These are phyloP conservation scores for Septoria linicola DNA, from an alignment of 2,329 filamentous ascomycete genomes.

Conservation along the genomic window DNA sequence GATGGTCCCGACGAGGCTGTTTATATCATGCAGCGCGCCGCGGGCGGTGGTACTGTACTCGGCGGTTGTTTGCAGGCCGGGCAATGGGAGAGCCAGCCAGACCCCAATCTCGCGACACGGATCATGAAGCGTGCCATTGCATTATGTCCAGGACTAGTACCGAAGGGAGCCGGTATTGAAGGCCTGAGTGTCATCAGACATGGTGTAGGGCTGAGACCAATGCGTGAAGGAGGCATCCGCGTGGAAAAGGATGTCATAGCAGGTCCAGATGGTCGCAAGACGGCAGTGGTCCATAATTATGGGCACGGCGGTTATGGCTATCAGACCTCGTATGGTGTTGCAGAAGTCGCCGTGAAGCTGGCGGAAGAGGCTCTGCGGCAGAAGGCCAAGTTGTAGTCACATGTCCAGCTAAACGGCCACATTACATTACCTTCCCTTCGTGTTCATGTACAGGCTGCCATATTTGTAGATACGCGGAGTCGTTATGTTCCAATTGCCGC, in stretches of 20 bases:
- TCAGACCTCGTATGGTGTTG: constrained; percentile 48
- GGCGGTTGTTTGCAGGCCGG: constrained; percentile 81
- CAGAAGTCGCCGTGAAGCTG: constrained; percentile 43
- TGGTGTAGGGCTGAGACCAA: constrained; percentile 76
- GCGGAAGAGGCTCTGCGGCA: constrained; percentile 37
- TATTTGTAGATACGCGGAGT: too few species aligned
- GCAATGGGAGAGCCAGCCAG: constrained; percentile 75
- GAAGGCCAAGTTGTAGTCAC: constrained; percentile 32
- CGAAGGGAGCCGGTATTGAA: constrained; percentile 65
- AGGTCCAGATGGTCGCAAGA: constrained; percentile 41
- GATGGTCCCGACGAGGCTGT: constrained; percentile 69
- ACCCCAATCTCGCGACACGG: constrained; percentile 73
- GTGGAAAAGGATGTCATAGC: constrained; percentile 70
- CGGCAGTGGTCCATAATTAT: constrained; percentile 76
- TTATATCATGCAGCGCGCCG: constrained; percentile 81
- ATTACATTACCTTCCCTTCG: too few species aligned
- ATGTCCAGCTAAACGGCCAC: too few species aligned
- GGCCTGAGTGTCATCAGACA: constrained; percentile 75
- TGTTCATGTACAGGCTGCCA: too few species aligned
- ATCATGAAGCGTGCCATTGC: constrained; percentile 79
- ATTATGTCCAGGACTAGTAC: constrained; percentile 62
- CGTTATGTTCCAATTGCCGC: too few species aligned
- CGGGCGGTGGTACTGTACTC: constrained; percentile 76
- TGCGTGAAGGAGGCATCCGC: constrained; percentile 69
- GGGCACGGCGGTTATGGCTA: constrained; percentile 79